Percentiles rank a stretch among this genome's conserved stretches.
phyloP scores from a whole-genome alignment of 2,329 filamentous ascomycete genomes.

The Trichocomaceae sp. region DNA sequence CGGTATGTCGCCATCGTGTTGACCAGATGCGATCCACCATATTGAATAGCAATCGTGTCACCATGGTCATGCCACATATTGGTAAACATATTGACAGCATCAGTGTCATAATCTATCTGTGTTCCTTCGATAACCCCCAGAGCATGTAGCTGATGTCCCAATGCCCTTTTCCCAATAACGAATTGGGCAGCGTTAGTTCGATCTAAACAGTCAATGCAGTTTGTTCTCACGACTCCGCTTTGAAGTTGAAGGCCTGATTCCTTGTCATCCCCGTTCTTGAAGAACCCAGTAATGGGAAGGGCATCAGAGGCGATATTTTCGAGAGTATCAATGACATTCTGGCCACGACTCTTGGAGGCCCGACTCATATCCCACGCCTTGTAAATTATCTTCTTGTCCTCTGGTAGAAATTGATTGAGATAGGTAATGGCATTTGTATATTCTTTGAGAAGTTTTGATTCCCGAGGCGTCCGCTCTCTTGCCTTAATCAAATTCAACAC shows the following conservation, averaged over 20 bases:
- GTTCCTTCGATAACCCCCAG: constrained; percentile 77
- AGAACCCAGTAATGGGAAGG: constrained; percentile 80
- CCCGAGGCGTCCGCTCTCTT: constrained; percentile 77
- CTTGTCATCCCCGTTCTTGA: constrained; percentile 77
- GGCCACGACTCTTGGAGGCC: constrained; percentile 82
- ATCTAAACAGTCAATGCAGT: constrained; percentile 96
- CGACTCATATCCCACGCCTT: constrained; percentile 98
- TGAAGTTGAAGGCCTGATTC: constrained; percentile 65
- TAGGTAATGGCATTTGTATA: constrained; percentile 84
- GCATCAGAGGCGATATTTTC: constrained; percentile 87
- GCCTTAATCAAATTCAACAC: constrained; percentile 87
- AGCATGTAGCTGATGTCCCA: constrained; percentile 86
- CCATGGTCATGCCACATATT: constrained; percentile 98
- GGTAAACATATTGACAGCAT: constrained; percentile 92
- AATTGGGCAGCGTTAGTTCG: constrained; percentile 97
- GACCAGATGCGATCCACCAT: constrained; percentile 92
- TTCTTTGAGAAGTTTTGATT: constrained; percentile 82
- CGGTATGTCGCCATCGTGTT: constrained; percentile 99
- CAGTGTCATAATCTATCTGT: constrained; percentile 83
- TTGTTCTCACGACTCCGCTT: constrained; percentile 88
- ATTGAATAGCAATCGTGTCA: constrained; percentile 95
- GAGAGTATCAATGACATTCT: constrained; percentile 88
- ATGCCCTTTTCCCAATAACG: constrained; percentile 88
- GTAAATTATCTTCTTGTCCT: constrained; percentile 79
- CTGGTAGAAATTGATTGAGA: constrained; percentile 86